Base-by-base conservation (phyloP, 805 yeast species). In the Lachancea mirantina region DNA sequence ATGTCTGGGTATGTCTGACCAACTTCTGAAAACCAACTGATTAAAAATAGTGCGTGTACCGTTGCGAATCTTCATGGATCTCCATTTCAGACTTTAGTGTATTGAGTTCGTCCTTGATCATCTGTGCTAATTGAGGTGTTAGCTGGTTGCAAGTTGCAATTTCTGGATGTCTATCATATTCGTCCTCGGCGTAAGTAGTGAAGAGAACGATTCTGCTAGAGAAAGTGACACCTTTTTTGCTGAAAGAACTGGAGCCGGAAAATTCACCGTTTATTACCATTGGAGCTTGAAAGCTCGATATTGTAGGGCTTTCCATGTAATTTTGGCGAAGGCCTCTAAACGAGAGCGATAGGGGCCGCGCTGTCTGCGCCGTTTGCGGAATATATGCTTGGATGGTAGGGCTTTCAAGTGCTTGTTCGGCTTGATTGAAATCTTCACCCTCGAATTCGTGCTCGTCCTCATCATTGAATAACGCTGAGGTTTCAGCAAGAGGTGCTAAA, bases 91-190 rank as follows among this genome's bases (percentile, higher is more conserved):
- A 63, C 61, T 85, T 88, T 51, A 87, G 61, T 33, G 67, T 70
- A 57, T 92, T 88, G 52, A 89, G 64, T 57, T 89, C 97, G 23
- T 79, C 82, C 59, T 78, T 81, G 47, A 89, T 85, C 57, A 74
- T 75, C 55, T 84, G 87, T 0, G 96, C 96, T 52, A 87, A 61
- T 36, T 70, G 67, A 5, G 96, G 95, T 1, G 95, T 87, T 55
- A 87, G 66, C 52, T 80, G 85, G 57, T 88, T 85, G 61, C 96
- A 89, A 2, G 96, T 87, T 3, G 95, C 94, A 18, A 78, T 67
- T 41, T 87, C 96, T 0, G 96, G 96, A 43, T 78, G 85, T 48
- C 98, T 75, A 57, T 89, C 96, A 57, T 89, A 89, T 43, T 83
- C 96, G 13, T 72, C 77, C 22, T 78, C 77, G 38, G 78, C 72